Evolutionary conservation across 2,329 filamentous ascomycete species (phyloP).

Genomic region (Ophiosphaerella narmari): DNA sequence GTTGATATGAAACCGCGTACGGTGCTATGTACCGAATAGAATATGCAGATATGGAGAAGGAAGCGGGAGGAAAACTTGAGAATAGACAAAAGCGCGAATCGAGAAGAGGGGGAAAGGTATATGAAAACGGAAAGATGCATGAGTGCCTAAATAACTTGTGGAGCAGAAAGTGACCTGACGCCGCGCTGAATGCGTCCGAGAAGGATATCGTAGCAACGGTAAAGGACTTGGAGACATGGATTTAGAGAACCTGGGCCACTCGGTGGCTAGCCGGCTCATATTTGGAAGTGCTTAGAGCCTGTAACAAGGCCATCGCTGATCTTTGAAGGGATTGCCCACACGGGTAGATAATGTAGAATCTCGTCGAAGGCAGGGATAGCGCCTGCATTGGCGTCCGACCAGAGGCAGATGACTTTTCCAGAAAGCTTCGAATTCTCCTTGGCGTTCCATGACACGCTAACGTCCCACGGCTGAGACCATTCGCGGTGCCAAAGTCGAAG

Average conservation of each 20-base stretch:
- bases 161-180: conserved; percentile 30
- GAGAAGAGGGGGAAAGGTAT: conserved; percentile 3
- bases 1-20: conserved; percentile 15
- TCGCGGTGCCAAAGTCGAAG: conserved; percentile 82
- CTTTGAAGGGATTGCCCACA: conserved; percentile 81
- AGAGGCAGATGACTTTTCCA: conserved; percentile 76
- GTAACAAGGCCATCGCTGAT: conserved; percentile 78
- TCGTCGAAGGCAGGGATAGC: conserved; percentile 85
- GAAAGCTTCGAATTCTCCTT: conserved; percentile 39
- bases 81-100: conserved; percentile 1
- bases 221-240: conserved; percentile 34
- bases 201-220: conserved; percentile 40
- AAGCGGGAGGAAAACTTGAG: conserved; percentile 8
- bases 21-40: conserved; percentile 13
- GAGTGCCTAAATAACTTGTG: conserved; percentile 29
- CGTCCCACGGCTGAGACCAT: conserved; percentile 76
- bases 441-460: conserved; percentile 70
- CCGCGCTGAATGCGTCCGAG: conserved; percentile 36
- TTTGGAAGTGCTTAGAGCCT: conserved; percentile 69
- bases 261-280: conserved; percentile 24
- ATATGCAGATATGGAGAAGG: conserved; percentile 7
- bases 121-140: conserved; percentile 20
- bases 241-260: conserved; percentile 23
- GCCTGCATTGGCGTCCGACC: conserved; percentile 82
- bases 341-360: conserved; percentile 72